Evolutionary conservation across 2,329 filamentous ascomycete species (phyloP), one percentile per base, ranked within the genome.

Genomic region (Nemania abortiva): DNA sequence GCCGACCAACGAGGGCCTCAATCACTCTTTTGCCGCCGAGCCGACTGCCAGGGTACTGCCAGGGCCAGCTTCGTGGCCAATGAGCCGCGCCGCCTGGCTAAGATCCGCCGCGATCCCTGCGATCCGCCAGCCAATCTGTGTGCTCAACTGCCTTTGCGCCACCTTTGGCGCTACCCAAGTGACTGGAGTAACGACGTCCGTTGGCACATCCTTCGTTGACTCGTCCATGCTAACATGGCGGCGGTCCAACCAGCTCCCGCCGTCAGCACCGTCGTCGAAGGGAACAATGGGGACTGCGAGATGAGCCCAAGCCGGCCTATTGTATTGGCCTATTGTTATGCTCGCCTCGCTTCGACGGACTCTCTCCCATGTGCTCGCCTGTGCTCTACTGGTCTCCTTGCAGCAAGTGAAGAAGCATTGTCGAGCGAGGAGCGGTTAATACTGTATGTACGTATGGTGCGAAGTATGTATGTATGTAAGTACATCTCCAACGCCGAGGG

Each of bases 61-160:
- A 75, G 76, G 71, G 73, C 73, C 70, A 66, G 61, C 56, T 72
- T 53, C 68, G 72, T 72, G 60, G 58, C 77, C 77, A 78, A 79
- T 78, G 69, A 77, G 61, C 62, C 74, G n/a, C 70, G 57, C 65
- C 57, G 66, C 71, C 72, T 59, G 50, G 47, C 62, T 39, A 47
- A 10, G 62, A 57, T 52, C 65, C 70, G n/a, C 64, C 69, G 71
- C 49, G 42, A 42, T 66, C 54, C 60, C 31, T 57, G 61, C 56
- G 49, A 60, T 52, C 42, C 24, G 27, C 50, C 22, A 47, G 68
- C 74, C 77, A 77, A 76, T 75, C 72, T 69, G 64, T 64, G 54
- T 37, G 20, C 59, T 58, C 71, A 72, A 64, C 82, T 82, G 84
- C 84, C 84, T 70, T 68, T 77, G 76, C 74, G 74, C 77, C 70